Evolutionary conservation across 1,284 basidiomycete species (phyloP), one percentile per base, ranked within the genome.

Genomic region (Rhizoctonia solani): DNA sequence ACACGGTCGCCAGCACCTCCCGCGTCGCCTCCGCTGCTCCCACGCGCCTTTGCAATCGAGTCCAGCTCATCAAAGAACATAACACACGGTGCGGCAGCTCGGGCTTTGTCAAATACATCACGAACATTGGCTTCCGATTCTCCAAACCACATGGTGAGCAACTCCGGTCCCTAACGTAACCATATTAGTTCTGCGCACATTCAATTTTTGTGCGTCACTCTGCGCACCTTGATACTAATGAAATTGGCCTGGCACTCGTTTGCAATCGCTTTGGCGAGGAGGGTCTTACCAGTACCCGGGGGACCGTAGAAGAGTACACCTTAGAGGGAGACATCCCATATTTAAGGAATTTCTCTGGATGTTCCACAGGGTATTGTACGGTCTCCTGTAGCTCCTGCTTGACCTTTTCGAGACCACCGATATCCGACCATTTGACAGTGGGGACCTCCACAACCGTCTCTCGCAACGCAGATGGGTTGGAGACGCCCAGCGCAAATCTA

Each of bases 1-100:
- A 98, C 95, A 81, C 97, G 94, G 78, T 99, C 97, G 54, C 95
- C 89, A 6, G 96, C 95, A 70, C 96, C 97, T 72, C 95, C 95
- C 67, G 81, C 95, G 76, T 98, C 96, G 59, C 93, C 94, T 14
- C 85, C 81, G 1, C 82, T 82, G 29, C 80, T 80, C 69, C 96
- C 96, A 80, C 97, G 93, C 56, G 94, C 87, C 82, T 98, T 98
- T 66, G 96, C 96, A 74, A 99, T 98, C 11, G 96, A 97, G 77
- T 99, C 96, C 75, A 99, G 83, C 80, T 99, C 96, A 75, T 99
- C 96, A 79, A 99, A 99, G 90, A 99, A 99, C 95, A 99, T 98
- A 72, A 99, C 95, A 78, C 96, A 98, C 47, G 97, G 97, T 6
- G 96, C 95, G 3, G 97, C 97, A 23, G 96, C 96, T 74, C 97